Base-by-base conservation (phyloP, 2,329 filamentous ascomycete species). In the Diatrype stigma region DNA sequence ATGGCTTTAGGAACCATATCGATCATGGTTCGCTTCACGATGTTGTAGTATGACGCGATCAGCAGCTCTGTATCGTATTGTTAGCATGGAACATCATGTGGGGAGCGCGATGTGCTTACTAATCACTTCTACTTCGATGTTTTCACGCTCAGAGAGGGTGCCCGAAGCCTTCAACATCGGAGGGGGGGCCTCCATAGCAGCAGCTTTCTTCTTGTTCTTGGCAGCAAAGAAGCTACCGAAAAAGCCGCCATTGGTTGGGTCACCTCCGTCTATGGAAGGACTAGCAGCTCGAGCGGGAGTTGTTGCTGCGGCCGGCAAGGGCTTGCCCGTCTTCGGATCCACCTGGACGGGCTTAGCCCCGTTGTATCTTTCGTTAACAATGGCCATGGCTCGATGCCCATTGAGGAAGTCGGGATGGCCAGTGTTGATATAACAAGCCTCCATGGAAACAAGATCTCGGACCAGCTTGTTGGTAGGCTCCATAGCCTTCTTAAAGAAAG, bases 191-290 rank as follows among this genome's bases (percentile, higher is more conserved):
- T 99, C 94, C 94, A 99, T 99, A 45, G 93, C 92, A n/a, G 94
- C 94, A 75, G 96, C 95, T 86, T 96, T 97, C 83, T 99, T 99
- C 85, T 97, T 99, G 77, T 97, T 99, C 83, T 97, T 99, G 67
- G 90, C 92, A 11, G 94, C 90, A 68, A 96, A 99, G 82, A 99
- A 99, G 65, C 90, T 96, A 61, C 94, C 94, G 63, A 99, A 99
- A 81, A 99, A 99, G 35, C 93, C 91, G 53, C 80, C 76, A 66
- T 89, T n/a, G n/a, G n/a, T 89, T 49, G 70, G 58, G 47, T 66
- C 70, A 54, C 70, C 71, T 26, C 72, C 73, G 34, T 75, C 72
- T 49, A 90, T 74, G 37, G 86, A 87, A 7, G 90, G 94, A 66
- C 86, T 96, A 50, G 81, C 81, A 42, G 89, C 84, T 56, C 91